These are phyloP conservation scores for Neospermospora avenae DNA, from an alignment of 2,329 filamentous ascomycete genomes.

Conservation along the genomic window DNA sequence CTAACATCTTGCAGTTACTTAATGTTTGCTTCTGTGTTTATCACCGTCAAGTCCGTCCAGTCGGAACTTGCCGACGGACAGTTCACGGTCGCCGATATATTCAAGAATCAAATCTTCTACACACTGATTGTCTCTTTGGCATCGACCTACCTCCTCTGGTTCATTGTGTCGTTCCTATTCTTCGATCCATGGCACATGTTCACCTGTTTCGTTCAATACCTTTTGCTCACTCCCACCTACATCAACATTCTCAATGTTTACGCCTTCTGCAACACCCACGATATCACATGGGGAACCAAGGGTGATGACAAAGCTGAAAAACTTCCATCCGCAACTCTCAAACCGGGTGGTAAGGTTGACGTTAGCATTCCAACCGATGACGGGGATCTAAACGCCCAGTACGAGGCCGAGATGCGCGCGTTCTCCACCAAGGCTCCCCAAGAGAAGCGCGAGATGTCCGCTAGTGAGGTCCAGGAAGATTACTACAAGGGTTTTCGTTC, in stretches of 20 bases:
- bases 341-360: conserved; percentile 93
- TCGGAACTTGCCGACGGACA: conserved; percentile 57
- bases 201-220: conserved; percentile 92
- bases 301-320: conserved; percentile 95
- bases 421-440: conserved; percentile 74
- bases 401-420: conserved; percentile 75
- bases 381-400: conserved; percentile 90
- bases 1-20: conserved; percentile 59
- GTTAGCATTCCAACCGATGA: conserved; percentile 84
- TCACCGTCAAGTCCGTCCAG: conserved; percentile 84
- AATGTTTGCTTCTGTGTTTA: conserved; percentile 91
- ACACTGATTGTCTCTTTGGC: conserved; percentile 89
- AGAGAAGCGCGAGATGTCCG: conserved; percentile 59
- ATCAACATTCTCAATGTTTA: conserved; percentile 99
- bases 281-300: conserved; percentile 97
- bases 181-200: conserved; percentile 99
- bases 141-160: conserved; percentile 91
- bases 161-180: conserved; percentile 88
- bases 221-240: conserved; percentile 91
- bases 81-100: conserved; percentile 70
- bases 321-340: conserved; percentile 81
- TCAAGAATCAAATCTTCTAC: conserved; percentile 87
- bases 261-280: conserved; percentile 97
- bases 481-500: conserved; percentile 97
- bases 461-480: conserved; percentile 83